A percentile compares a stretch with the other conserved stretches of the same genome.
phyloP scores from a whole-genome alignment of 352 stramenopile genomes.

The Pythium aquatile region DNA sequence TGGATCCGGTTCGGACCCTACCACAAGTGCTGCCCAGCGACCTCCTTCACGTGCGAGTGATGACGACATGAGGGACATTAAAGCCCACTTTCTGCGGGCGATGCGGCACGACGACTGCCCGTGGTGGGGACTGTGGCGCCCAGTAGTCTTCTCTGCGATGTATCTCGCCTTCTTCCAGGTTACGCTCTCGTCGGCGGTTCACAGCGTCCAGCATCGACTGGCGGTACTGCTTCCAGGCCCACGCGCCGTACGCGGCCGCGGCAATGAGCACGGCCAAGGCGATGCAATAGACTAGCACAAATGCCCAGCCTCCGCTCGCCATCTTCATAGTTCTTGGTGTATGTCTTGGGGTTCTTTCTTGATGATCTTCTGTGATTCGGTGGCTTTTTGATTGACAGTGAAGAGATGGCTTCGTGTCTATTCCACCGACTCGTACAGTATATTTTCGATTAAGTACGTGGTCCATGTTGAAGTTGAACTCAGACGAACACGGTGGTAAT shows the following conservation, averaged over 20 bases:
- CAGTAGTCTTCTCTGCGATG: slow-evolving; percentile 35
- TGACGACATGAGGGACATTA: slow-evolving; percentile 18
- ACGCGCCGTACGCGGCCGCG: slow-evolving; percentile 29
- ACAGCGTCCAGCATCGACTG: slow-evolving; percentile 31
- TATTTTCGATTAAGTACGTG: slow-evolving; percentile 17
- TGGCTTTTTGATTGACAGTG: neutral
- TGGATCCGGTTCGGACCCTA: neutral
- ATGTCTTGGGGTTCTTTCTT: slow-evolving; percentile 1
- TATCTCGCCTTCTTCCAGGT: slow-evolving; percentile 25
- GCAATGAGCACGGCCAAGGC: slow-evolving; percentile 30
- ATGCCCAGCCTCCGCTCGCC: slow-evolving; percentile 12
- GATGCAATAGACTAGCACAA: slow-evolving; percentile 31
- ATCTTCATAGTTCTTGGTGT: neutral
- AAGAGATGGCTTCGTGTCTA: slow-evolving; percentile 10
- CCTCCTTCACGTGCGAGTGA: slow-evolving; percentile 14
- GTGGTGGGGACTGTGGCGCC: slow-evolving; percentile 15
- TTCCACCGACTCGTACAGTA: slow-evolving; percentile 10
- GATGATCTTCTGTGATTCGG: slow-evolving; percentile 1
- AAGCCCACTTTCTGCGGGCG: slow-evolving; percentile 6
- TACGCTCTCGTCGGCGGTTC: slow-evolving; percentile 26
- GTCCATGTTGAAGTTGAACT: slow-evolving; percentile 21
- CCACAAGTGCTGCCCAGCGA: neutral
- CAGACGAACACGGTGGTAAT: too few species aligned
- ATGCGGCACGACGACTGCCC: neutral
- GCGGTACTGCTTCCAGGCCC: slow-evolving; percentile 39